Conservation (phyloP, 768 basidiomycete genomes). For the Mycena galopus region DNA sequence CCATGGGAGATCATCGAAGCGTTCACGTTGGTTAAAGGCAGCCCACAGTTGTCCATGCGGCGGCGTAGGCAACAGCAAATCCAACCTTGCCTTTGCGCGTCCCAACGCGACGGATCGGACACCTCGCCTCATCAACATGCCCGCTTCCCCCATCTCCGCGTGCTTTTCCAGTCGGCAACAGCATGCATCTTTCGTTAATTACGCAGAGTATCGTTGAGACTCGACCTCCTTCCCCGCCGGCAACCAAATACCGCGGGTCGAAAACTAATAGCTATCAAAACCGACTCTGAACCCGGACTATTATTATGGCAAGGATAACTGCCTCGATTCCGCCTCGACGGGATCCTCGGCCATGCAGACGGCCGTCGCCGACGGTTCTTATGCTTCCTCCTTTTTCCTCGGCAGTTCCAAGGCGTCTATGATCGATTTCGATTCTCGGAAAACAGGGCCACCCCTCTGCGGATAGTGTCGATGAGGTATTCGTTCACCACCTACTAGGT, state of each 20-base stretch:
- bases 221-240: conserved; percentile 55
- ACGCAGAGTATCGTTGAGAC: conserved; percentile 73
- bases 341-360: conserved; percentile 81
- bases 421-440: conserved; percentile 56
- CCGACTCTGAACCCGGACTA: conserved; percentile 59
- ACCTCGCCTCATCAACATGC: conserved; percentile 54
- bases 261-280: conserved; percentile 72
- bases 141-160: conserved; percentile 61
- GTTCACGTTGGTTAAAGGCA: conserved; percentile 44
- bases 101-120: conserved; percentile 46
- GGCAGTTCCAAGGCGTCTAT: conserved; percentile 55
- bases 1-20: conserved; percentile 78
- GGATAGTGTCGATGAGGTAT: no score
- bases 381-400: conserved; percentile 69
- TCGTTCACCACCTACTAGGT: no score
- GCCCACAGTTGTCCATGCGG: conserved; percentile 29
- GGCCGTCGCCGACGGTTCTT: conserved; percentile 74
- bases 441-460: no score
- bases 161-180: conserved; percentile 56
- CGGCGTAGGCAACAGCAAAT: conserved; percentile 55
- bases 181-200: conserved; percentile 61
- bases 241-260: conserved; percentile 51
- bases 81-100: conserved; percentile 44
- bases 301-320: conserved; percentile 58
- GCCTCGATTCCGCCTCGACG: conserved; percentile 59